Evolutionary conservation across 805 yeast species (phyloP).

Genomic region (Metschnikowia cerradonensis): DNA sequence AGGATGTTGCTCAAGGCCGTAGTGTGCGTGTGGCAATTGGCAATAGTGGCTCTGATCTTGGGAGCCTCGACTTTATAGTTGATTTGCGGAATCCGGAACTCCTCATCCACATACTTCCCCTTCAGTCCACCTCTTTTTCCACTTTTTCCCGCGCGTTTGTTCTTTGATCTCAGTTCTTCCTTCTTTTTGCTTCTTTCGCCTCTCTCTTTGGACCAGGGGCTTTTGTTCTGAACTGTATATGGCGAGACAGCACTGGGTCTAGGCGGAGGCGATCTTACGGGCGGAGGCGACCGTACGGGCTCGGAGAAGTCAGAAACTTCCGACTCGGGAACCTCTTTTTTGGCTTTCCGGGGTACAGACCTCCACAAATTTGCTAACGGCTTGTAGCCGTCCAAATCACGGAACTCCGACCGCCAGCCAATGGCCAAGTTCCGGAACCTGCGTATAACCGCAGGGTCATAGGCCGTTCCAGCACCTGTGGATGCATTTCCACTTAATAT

Average conservation of each 20-base stretch:
- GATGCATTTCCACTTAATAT: constrained; percentile 38
- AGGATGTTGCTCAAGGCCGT: constrained; percentile 58
- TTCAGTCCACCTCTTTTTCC: constrained; percentile 2
- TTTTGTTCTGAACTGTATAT: constrained; percentile 8
- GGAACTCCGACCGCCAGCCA: constrained; percentile 65
- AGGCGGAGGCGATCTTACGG: constrained; percentile 17
- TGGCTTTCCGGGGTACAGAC: constrained; percentile 8
- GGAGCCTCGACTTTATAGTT: constrained; percentile 70
- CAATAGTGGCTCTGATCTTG: constrained; percentile 59
- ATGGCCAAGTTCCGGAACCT: constrained; percentile 49
- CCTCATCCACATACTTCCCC: constrained; percentile 39
- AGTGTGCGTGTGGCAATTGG: constrained; percentile 72
- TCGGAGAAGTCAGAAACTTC: not conserved
- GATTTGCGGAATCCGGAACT: constrained; percentile 63
- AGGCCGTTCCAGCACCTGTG: constrained; percentile 35
- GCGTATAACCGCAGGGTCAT: constrained; percentile 40
- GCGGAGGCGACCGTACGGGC: not conserved
- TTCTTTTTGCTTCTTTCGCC: too few species aligned
- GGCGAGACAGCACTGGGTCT: constrained; percentile 26
- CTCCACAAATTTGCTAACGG: constrained; percentile 46
- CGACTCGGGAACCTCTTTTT: not conserved
- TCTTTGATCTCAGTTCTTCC: too few species aligned
- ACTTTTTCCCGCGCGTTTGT: not conserved
- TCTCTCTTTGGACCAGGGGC: too few species aligned
- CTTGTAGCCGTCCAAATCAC: constrained; percentile 45